These are phyloP conservation scores for Candida loeiensis DNA, from an alignment of 805 yeast genomes.

Conservation along the genomic window DNA sequence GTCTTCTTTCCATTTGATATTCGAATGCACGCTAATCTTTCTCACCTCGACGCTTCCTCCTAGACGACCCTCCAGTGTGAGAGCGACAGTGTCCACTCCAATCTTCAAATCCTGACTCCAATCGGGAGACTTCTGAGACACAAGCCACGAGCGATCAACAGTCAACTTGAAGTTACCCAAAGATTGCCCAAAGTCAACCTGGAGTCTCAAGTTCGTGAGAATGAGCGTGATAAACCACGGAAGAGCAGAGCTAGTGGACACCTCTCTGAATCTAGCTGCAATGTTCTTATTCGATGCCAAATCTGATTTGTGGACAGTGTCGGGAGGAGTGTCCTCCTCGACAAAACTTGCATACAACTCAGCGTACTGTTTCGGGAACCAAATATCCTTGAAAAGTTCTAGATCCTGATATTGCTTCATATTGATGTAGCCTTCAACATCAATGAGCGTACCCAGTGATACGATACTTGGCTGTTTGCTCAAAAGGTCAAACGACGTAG, in stretches of 20 bases:
- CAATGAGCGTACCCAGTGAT: slow-evolving; percentile 51
- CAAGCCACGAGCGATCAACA: slow-evolving; percentile 62
- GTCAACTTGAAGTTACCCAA: slow-evolving; percentile 61
- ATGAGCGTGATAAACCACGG: slow-evolving; percentile 71
- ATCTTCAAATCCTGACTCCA: slow-evolving; percentile 70
- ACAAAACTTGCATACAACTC: slow-evolving; percentile 9
- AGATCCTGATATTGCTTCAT: slow-evolving; percentile 85
- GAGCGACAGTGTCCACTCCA: slow-evolving; percentile 50
- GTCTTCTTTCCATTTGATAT: slow-evolving; percentile 62
- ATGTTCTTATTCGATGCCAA: slow-evolving; percentile 34
- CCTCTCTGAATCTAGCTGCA: slow-evolving; percentile 50
- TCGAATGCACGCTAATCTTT: slow-evolving; percentile 54
- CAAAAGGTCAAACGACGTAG: slow-evolving; percentile 45
- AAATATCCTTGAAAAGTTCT: slow-evolving; percentile 74
- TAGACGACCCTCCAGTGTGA: slow-evolving; percentile 71
- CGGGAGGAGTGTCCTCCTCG: not conserved
- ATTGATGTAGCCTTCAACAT: slow-evolving; percentile 61
- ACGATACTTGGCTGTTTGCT: slow-evolving; percentile 39
- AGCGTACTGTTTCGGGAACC: slow-evolving; percentile 52
- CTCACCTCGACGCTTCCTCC: slow-evolving; percentile 61
- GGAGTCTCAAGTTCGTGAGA: slow-evolving; percentile 48
- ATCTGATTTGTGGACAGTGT: slow-evolving; percentile 9
- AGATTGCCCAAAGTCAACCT: slow-evolving; percentile 79
- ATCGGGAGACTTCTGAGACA: slow-evolving; percentile 59
- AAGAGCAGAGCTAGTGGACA: slow-evolving; percentile 57